These are phyloP conservation scores for Alternaria longipes DNA, from an alignment of 2,329 filamentous ascomycete genomes.

Conservation along the genomic window DNA sequence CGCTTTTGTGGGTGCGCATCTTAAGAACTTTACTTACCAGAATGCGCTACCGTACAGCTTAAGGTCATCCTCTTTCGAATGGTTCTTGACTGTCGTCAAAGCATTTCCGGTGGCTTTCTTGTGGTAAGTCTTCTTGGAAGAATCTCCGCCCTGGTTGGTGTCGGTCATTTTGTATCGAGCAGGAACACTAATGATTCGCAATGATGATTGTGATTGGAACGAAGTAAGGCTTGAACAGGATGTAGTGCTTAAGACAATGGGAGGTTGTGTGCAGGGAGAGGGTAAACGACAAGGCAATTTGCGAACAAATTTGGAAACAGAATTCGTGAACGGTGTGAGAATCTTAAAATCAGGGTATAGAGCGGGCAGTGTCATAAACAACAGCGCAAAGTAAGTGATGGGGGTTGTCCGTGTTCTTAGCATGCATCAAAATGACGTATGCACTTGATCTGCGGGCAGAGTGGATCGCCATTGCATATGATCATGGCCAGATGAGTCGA, in stretches of 20 bases:
- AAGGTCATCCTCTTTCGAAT: conserved; percentile 73
- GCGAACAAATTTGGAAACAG: conserved; percentile 1
- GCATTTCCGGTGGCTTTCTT: conserved; percentile 78
- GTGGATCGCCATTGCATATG: conserved; percentile 11
- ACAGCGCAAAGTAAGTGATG: conserved; percentile 8
- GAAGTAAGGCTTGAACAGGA: not conserved
- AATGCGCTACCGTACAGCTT: conserved; percentile 86
- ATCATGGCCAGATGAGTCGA: conserved; percentile 3
- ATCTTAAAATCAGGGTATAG: not conserved
- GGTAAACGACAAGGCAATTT: not conserved
- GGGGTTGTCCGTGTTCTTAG: conserved; percentile 3
- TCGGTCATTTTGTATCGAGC: conserved; percentile 55
- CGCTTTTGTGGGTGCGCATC: not conserved
- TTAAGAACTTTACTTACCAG: conserved; percentile 65
- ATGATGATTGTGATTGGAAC: not conserved
- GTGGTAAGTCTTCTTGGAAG: conserved; percentile 70
- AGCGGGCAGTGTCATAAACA: not conserved
- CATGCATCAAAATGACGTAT: conserved; percentile 28
- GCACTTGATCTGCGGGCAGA: conserved; percentile 4
- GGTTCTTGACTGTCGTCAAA: conserved; percentile 72
- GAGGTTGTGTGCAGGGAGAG: not conserved
- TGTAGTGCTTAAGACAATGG: not conserved
- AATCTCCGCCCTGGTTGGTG: conserved; percentile 59
- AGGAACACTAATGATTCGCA: conserved; percentile 4
- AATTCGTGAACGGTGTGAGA: conserved; percentile 16